Evolutionary conservation across 1,284 basidiomycete species (phyloP).

Genomic region (Rhodotorula sp.): DNA sequence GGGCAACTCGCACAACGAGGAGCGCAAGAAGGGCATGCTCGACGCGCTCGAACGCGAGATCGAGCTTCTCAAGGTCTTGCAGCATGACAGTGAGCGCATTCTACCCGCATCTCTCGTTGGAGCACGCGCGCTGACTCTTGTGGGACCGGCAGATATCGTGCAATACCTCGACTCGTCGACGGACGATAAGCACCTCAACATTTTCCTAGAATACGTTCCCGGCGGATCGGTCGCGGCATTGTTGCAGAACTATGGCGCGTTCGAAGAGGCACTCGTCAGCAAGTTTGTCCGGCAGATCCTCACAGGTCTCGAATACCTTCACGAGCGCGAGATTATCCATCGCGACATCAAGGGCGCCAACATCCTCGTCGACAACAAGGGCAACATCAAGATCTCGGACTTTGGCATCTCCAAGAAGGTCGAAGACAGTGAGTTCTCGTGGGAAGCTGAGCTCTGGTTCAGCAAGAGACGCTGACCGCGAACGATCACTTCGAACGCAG

Average conservation of each 20-base stretch:
- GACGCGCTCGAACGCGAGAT: constrained; percentile 94
- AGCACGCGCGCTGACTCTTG: background rate
- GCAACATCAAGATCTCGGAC: constrained; percentile 96
- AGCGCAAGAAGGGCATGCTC: constrained; percentile 91
- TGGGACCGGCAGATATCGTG: constrained; percentile 65
- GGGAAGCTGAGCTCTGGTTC: no score
- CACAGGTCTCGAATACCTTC: constrained; percentile 85
- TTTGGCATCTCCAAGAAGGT: constrained; percentile 99
- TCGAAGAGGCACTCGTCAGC: constrained; percentile 89
- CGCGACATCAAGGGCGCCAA: constrained; percentile 99
- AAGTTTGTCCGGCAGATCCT: constrained; percentile 95
- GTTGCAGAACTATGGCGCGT: constrained; percentile 89
- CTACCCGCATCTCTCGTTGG: no score
- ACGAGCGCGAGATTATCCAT: constrained; percentile 92
- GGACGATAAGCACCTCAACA: constrained; percentile 86
- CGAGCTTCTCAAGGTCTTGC: constrained; percentile 87
- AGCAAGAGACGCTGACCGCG: background rate
- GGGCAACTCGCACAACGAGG: constrained; percentile 81
- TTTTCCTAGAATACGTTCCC: constrained; percentile 98
- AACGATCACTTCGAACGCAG: constrained; percentile 52
- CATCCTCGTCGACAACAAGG: constrained; percentile 97
- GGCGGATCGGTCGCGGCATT: constrained; percentile 94
- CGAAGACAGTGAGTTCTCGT: constrained; percentile 86
- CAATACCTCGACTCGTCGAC: constrained; percentile 89
- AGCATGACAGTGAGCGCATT: constrained; percentile 67